Percentiles rank a stretch among this genome's conserved stretches.
These are phyloP conservation scores for Tardiomyces digboiensis DNA, from an alignment of 1,139 yeast species.

Conservation along the genomic window DNA sequence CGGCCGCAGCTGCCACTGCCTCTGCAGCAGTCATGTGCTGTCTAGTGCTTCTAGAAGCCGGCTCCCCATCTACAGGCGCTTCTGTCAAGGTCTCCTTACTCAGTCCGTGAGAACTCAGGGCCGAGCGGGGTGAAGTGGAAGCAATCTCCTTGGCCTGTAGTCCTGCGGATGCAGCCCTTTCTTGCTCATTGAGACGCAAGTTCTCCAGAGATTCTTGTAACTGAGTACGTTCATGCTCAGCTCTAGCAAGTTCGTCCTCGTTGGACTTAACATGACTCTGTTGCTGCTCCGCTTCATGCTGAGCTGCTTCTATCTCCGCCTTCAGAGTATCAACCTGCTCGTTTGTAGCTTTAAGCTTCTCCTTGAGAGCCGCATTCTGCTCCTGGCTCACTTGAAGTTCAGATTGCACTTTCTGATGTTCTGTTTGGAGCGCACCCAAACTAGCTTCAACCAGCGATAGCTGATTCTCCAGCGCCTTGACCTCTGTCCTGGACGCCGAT, in stretches of 20 bases:
- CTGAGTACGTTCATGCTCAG: conserved; percentile 26
- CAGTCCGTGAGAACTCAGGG: too few relatives aligned
- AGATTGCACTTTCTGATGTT: conserved; percentile 40
- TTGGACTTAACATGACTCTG: conserved; percentile 23
- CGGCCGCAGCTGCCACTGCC: conserved; percentile 20
- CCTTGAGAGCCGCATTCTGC: conserved; percentile 7
- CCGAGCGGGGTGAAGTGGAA: too few relatives aligned
- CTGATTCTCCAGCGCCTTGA: conserved; percentile 65
- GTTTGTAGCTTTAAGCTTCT: conserved; percentile 20
- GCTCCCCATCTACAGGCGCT: conserved; percentile 9
- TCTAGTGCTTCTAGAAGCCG: background rate
- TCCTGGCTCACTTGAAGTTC: conserved; percentile 6
- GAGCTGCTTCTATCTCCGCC: conserved; percentile 30
- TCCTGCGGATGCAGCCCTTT: background rate
- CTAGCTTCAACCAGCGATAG: conserved; percentile 76
- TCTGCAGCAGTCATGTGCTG: conserved; percentile 21
- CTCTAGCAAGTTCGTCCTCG: background rate
- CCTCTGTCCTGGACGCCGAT: conserved; percentile 52
- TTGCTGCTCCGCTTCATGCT: conserved; percentile 22
- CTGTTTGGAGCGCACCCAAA: conserved; percentile 59
- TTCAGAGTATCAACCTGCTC: conserved; percentile 41
- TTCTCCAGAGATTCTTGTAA: conserved; percentile 5
- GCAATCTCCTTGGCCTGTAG: too few relatives aligned
- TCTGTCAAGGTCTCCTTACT: too few relatives aligned
- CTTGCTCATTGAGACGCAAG: background rate